A percentile compares a stretch with the other conserved stretches of the same genome.
These are phyloP conservation scores for Thuja plicata DNA, from an alignment of 83 land plant species.

Conservation along the genomic window DNA sequence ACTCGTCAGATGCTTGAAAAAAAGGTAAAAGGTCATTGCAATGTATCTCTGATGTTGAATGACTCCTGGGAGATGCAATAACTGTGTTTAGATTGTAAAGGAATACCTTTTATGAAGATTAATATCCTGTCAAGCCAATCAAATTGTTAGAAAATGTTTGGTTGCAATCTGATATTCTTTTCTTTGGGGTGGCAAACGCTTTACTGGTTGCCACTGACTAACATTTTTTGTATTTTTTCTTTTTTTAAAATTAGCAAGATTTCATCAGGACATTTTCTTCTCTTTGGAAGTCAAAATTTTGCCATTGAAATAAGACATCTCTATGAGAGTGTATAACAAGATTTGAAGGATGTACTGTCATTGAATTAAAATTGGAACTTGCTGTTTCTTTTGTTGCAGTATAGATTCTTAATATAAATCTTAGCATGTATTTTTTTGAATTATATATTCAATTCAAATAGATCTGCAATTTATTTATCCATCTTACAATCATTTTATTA, in stretches of 20 bases:
- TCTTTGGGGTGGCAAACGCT: background rate
- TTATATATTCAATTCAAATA: background rate
- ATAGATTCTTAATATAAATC: background rate
- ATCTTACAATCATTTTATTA: background rate
- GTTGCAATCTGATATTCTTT: background rate
- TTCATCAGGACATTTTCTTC: background rate
- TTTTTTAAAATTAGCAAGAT: background rate
- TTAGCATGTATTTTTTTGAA: background rate
- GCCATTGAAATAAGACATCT: background rate
- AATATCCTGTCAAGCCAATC: constrained; percentile 1
- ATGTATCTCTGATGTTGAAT: too few relatives aligned
- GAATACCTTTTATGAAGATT: background rate
- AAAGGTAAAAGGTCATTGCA: constrained; percentile 43
- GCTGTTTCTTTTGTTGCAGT: background rate
- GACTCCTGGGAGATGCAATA: background rate
- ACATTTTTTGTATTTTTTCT: background rate
- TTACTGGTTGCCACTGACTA: background rate
- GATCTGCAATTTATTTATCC: background rate
- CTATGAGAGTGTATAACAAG: background rate
- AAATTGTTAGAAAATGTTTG: background rate
- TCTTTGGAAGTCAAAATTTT: background rate
- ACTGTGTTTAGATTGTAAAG: background rate
- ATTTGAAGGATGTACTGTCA: background rate
- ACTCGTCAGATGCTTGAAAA: constrained; percentile 60
- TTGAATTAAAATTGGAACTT: background rate